Base-by-base conservation (phyloP, 352 stramenopile genomes). In the Globisporangium acanthophoron region DNA sequence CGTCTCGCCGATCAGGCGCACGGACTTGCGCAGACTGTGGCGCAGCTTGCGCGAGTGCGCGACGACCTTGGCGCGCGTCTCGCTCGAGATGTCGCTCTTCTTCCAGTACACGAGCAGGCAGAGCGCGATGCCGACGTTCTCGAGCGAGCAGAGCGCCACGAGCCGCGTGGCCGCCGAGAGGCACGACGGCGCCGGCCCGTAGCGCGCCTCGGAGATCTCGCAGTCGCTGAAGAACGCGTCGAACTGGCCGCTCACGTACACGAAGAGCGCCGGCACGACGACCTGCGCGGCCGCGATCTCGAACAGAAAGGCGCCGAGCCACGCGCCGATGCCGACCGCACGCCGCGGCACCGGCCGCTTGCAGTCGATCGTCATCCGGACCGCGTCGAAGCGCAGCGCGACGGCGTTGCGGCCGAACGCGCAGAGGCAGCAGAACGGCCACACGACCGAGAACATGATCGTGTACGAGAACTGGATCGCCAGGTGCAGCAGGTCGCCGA, bases 381-480 rank as follows among this genome's bases (percentile, higher is more conserved):
- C 83, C 13, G 70, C 70, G 61, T 87, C 76, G 44, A 87, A 87
- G 45, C 74, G 71, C 43, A 81, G 56, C 33, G 76, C 72, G 16
- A 87, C 65, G 1, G 58, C 56, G 61, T 87, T 87, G 64, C 76
- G 76, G 21, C 52, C 66, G 41, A 72, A 83, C 29, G 72, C 68
- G 54, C 76, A 87, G 16, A 84, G 55, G 15, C 71, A 80, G 61
- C 74, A 85, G 49, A 87, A 87, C 5, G 76, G 74, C 76, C 74
- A 85, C 16, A 87, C 73, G 33, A 87, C 76, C 33, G 71, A 83
- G 59, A 87, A 87, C 70, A 87, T 80, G 58, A 77, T 83, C 20
- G 76, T 79, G 70, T 87, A 85, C 56, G 71, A 84, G 52, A 87
- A 87, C 64, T 87, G 76, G 52, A 83, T 87, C 51, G 70, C 74